phyloP scores from a whole-genome alignment of 2,329 filamentous ascomycete genomes.

The Colletotrichum sp. region DNA sequence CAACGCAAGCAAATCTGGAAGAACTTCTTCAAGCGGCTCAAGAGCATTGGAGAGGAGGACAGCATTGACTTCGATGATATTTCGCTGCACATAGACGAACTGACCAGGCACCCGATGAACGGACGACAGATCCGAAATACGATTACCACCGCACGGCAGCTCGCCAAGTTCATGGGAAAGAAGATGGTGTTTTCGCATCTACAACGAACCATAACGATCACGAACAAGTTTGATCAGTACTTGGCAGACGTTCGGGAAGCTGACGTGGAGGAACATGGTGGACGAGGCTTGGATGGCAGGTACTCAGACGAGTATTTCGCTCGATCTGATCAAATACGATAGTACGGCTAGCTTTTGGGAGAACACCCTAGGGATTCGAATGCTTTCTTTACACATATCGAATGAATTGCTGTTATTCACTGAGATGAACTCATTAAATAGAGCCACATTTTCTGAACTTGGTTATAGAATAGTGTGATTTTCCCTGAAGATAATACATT shows the following conservation, averaged over 20 bases:
- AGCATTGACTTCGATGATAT: neutral
- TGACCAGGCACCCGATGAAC: neutral
- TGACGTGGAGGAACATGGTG: neutral
- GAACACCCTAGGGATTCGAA: too few species aligned
- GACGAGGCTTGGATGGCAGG: neutral
- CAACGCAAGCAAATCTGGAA: neutral
- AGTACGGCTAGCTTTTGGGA: neutral
- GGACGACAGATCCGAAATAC: neutral
- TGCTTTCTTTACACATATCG: too few species aligned
- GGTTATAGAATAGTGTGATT: accelerated
- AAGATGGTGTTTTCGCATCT: neutral
- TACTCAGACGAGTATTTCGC: neutral
- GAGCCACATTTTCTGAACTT: neutral
- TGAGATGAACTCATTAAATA: too few species aligned
- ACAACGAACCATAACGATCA: neutral
- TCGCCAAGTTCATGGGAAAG: neutral
- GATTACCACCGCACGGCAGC: neutral
- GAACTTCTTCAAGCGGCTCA: neutral
- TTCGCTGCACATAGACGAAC: neutral
- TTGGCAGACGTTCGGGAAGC: neutral
- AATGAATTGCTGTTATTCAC: too few species aligned
- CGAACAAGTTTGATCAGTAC: neutral
- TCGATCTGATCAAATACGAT: neutral
- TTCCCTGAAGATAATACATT: neutral
- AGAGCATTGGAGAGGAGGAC: neutral